These are phyloP conservation scores for Nicotiana attenuata DNA, from an alignment of 257 asterid species.

Conservation along the genomic window DNA sequence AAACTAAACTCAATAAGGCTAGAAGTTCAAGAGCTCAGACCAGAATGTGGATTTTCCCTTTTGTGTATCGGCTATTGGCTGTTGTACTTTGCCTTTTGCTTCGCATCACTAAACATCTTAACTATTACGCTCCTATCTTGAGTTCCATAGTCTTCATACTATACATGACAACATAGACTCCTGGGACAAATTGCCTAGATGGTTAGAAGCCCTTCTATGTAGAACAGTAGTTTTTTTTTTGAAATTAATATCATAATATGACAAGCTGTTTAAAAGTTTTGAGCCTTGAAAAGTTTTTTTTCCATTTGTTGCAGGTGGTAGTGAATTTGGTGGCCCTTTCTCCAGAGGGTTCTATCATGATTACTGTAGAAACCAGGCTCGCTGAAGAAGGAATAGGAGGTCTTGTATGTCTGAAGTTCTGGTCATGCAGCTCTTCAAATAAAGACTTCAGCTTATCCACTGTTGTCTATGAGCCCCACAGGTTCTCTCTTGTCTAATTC, in stretches of 20 bases:
- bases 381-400: slow-evolving; percentile 96
- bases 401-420: slow-evolving; percentile 64
- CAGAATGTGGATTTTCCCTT: neutral
- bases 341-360: slow-evolving; percentile 73
- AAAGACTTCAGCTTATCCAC: slow-evolving; percentile 77
- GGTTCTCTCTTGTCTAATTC: slow-evolving; percentile 36
- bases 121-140: neutral
- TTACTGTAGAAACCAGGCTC: slow-evolving; percentile 83
- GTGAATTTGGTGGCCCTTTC: slow-evolving; percentile 83
- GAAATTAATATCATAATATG: neutral
- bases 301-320: slow-evolving; percentile 43
- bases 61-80: neutral
- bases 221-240: neutral
- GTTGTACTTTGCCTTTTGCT: neutral
- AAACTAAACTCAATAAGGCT: neutral
- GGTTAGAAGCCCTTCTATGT: neutral
- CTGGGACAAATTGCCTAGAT: neutral
- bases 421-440: slow-evolving; percentile 30
- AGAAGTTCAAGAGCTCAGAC: neutral
- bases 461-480: slow-evolving; percentile 94
- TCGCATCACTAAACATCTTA: neutral
- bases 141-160: neutral
- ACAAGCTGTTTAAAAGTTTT: neutral
- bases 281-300: neutral
- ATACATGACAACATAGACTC: neutral